Evolutionary conservation across 1,284 basidiomycete genomes (phyloP), one percentile per base, ranked within the genome.

Genomic region (Boletus holoroseus): DNA sequence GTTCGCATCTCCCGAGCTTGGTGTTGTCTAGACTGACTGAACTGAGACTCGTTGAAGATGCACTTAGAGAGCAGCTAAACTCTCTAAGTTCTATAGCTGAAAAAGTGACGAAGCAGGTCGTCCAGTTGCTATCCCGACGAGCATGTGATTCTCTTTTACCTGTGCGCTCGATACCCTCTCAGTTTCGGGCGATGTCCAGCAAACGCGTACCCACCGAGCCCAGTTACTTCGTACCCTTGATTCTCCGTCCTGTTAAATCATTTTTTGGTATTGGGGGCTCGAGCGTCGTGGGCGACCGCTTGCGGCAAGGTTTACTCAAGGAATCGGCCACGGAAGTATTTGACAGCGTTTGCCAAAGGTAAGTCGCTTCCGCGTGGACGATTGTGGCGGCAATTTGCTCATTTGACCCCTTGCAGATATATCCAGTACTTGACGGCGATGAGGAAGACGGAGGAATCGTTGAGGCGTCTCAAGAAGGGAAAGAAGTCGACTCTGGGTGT

Each of bases 371-470:
- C 20, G 22, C n/a, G n/a, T 55, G 7, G 40, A 35, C 27, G 24
- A 12, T 13, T 12, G n/a, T 6, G 7, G 43, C 16, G 2, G 35
- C 22, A 35, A 43, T 44, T 18, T 36, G 32, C 34, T 53, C 47
- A 56, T 44, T 6, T 36, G 34, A 32, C 26, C 18, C 2, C 1
- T 31, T 41, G n/a, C 49, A 86, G 84, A 61, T 88, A 88, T 59
- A 76, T 80, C 7, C 74, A 75, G 51, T 81, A 90, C 60, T 74
- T 96, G 24, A 76, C 82, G 5, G 82, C 83, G 5, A 92, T 94
- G 76, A 88, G 84, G 67, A 94, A 94, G 72, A 90, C 89, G 1
- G 91, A 96, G 61, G 91, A 94, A 61, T 86, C 91, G 7, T 72
- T 96, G 28, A 76, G 85, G 20, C 80, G 88, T 38, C 76, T 94